These are phyloP conservation scores for Brassica juncea DNA, from an alignment of 345 rosid species.

Conservation along the genomic window DNA sequence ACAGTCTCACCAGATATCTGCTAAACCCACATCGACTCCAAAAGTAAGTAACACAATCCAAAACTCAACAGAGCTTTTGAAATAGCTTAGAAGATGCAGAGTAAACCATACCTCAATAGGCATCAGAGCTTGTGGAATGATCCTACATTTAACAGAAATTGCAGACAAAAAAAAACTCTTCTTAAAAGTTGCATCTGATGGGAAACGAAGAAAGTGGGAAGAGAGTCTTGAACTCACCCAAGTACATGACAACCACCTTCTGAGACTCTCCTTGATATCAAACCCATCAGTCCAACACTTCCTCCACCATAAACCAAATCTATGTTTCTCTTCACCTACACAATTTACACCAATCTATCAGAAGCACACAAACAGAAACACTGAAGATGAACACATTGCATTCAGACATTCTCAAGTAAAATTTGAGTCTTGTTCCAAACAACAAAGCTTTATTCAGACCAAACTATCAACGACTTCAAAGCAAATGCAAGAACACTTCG, in stretches of 20 bases:
- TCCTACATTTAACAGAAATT: slow-evolving; percentile 55
- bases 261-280: slow-evolving; percentile 76
- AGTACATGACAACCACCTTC: slow-evolving; percentile 91
- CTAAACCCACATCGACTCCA: not conserved
- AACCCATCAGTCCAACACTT: slow-evolving; percentile 95
- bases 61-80: not conserved
- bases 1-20: slow-evolving; percentile 91
- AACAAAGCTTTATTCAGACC: not conserved
- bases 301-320: slow-evolving; percentile 95
- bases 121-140: slow-evolving; percentile 94
- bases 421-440: slow-evolving; percentile 2
- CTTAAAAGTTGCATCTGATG: slow-evolving; percentile 18
- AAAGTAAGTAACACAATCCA: not conserved
- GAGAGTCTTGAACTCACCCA: slow-evolving; percentile 58
- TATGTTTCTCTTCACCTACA: slow-evolving; percentile 81
- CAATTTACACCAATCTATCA: slow-evolving; percentile 5
- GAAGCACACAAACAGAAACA: not conserved
- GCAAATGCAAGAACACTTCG: not conserved
- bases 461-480: not conserved
- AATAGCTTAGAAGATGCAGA: not conserved
- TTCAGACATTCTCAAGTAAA: not conserved
- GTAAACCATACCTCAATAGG: slow-evolving; percentile 72
- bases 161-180: slow-evolving; percentile 46
- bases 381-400: not conserved
- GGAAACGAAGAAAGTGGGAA: slow-evolving; percentile 8